Base-by-base conservation (phyloP, 139 green algal species). In the Closterium sp. region DNA sequence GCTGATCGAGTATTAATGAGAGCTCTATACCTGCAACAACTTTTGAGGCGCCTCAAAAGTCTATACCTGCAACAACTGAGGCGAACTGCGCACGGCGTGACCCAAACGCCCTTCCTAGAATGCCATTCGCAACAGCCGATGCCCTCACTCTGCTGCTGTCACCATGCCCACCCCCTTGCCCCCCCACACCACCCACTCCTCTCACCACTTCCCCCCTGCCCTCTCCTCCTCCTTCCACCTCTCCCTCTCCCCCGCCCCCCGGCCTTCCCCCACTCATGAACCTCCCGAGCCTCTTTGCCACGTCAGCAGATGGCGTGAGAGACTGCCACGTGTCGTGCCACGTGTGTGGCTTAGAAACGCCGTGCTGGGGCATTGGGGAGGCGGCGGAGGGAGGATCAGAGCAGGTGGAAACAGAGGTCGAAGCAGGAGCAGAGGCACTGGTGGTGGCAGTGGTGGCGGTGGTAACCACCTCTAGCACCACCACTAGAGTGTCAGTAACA, bases 251-350 rank as follows among this genome's bases (percentile, higher is more conserved):
- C 62, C 62, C 62, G 27, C 62, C 27, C 62, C 62, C 62, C 2
- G 62, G 17, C 62, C 62, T 79, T 24, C 62, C 62, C 62, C 62
- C 62, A 13, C 62, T 79, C 62, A 79, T 5, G 62, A 79, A 79
- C 62, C 62, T 79, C 17, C 22, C 32, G 0, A 92, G 70, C 28
- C 73, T 28, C 13, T n/a, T 28, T n/a, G 91, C 91, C 91, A 94
- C 91, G 38, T 94, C 91, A 27, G 91, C 91, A 4, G 91, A 50
- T 21, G 91, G 91, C 28, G 91, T 94, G 28, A 94, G 91, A 1
- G 88, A 93, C n/a, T 50, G 32, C 62, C 62, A 79, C 17, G 62
- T 31, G 28, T 90, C 45, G 5, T 31, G 17, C 62, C 62, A 79
- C 62, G 17, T 79, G 62, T 79, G 62, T 27, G 62, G 62, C 62